Evolutionary conservation across 805 yeast species (phyloP).

Genomic region (Kockiozyma suomiensis): DNA sequence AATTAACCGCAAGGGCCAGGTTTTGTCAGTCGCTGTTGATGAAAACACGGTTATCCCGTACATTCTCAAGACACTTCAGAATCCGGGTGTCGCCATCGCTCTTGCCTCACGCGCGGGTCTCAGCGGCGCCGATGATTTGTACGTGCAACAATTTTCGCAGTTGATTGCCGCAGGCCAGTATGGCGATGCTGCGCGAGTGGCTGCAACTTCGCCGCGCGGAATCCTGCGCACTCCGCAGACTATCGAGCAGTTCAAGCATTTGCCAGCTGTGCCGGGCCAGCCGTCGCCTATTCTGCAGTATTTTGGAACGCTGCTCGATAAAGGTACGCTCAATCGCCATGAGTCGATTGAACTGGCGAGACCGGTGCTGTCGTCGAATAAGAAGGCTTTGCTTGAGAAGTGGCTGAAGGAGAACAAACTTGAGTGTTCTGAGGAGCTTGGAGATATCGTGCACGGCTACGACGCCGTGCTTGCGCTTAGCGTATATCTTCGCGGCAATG

Average conservation of each 20-base stretch:
- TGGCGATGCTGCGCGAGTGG: constrained; percentile 90
- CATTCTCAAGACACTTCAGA: constrained; percentile 80
- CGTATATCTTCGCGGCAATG: constrained; percentile 80
- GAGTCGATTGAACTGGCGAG: constrained; percentile 94
- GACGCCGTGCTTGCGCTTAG: constrained; percentile 87
- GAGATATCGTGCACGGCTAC: constrained; percentile 89
- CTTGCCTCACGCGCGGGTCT: constrained; percentile 94
- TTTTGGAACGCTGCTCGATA: constrained; percentile 86
- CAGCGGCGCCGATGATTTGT: constrained; percentile 94
- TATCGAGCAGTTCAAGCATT: constrained; percentile 84
- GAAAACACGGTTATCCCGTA: constrained; percentile 86
- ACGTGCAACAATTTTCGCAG: constrained; percentile 87
- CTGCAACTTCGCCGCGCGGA: constrained; percentile 86
- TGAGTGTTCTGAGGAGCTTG: constrained; percentile 93
- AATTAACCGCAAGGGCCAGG: constrained; percentile 94
- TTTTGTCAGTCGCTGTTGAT: constrained; percentile 85
- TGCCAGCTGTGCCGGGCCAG: constrained; percentile 92
- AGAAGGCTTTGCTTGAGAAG: constrained; percentile 90
- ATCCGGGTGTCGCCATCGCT: constrained; percentile 81
- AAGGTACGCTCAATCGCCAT: constrained; percentile 86
- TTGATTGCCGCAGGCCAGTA: constrained; percentile 83
- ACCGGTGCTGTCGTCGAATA: constrained; percentile 93
- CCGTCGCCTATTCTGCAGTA: constrained; percentile 93
- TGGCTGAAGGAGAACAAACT: constrained; percentile 95
- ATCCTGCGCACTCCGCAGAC: constrained; percentile 88